Evolutionary conservation across 768 basidiomycete species (phyloP).

Genomic region (Mycena rebaudengoi): DNA sequence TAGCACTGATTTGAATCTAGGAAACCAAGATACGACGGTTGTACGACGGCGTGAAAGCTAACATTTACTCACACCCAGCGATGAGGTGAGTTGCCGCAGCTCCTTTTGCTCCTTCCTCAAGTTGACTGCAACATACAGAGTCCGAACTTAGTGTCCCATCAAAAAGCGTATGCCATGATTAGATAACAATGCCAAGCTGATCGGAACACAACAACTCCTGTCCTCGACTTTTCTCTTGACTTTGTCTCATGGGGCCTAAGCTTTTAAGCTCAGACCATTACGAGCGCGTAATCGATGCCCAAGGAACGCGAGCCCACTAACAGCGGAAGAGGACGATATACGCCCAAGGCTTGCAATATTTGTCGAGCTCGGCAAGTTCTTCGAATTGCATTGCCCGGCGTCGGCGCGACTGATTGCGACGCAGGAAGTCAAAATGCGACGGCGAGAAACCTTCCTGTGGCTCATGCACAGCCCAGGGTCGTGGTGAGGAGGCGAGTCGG

Average conservation of each 20-base stretch:
- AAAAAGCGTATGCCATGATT: too few species aligned
- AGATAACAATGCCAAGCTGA: too few species aligned
- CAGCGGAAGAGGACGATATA: not conserved
- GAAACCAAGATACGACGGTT: too few species aligned
- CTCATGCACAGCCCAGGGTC: slow-evolving; percentile 14
- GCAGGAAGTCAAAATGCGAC: slow-evolving; percentile 28
- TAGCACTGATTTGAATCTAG: too few species aligned
- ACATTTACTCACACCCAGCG: too few species aligned
- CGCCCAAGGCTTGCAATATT: not conserved
- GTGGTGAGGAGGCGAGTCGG: slow-evolving; percentile 13
- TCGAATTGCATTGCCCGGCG: not conserved
- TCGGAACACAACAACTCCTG: not conserved
- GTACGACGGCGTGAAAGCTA: too few species aligned
- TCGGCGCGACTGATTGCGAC: not conserved
- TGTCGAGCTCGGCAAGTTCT: slow-evolving; percentile 7
- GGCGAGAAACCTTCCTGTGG: slow-evolving; percentile 24
- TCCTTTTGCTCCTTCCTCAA: too few species aligned
- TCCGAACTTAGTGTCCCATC: too few species aligned
- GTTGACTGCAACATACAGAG: too few species aligned
- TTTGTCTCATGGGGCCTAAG: not conserved
- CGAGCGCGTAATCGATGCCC: slow-evolving; percentile 8
- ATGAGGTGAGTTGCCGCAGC: too few species aligned
- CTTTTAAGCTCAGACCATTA: too few species aligned
- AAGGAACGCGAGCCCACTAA: not conserved
- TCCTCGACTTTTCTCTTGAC: not conserved